Conservation (phyloP, 2,329 filamentous ascomycete species). For the Diplocarpon rosae region DNA sequence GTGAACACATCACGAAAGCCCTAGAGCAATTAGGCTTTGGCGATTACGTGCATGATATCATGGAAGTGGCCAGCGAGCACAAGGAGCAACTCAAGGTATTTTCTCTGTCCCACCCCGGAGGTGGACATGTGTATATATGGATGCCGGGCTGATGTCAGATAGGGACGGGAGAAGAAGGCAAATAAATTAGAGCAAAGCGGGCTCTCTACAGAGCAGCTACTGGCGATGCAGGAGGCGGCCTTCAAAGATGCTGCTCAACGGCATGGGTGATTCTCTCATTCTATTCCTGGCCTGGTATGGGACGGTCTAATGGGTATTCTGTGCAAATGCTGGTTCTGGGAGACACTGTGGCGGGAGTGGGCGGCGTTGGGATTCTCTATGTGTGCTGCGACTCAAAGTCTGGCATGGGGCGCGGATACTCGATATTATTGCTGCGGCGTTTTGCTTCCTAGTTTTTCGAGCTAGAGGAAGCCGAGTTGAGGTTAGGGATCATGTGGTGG, state of each 20-base stretch:
- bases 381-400: background rate
- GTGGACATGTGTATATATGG: background rate
- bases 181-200: conserved; percentile 96
- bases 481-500: no score
- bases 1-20: conserved; percentile 93
- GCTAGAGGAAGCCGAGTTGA: no score
- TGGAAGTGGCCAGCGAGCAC: conserved; percentile 80
- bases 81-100: conserved; percentile 77
- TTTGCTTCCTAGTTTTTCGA: no score
- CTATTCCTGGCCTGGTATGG: background rate
- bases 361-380: background rate
- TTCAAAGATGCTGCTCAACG: conserved; percentile 58
- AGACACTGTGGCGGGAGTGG: background rate
- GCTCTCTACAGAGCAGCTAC: conserved; percentile 79
- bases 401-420: background rate
- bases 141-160: background rate
- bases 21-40: conserved; percentile 85
- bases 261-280: conserved; percentile 22
- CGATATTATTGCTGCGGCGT: background rate
- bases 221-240: conserved; percentile 80
- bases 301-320: background rate
- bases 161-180: conserved; percentile 93
- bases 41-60: conserved; percentile 81
- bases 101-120: background rate
- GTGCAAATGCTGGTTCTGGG: background rate